Conservation (phyloP, 441 rosid genomes). For the Euphorbia corollata region DNA sequence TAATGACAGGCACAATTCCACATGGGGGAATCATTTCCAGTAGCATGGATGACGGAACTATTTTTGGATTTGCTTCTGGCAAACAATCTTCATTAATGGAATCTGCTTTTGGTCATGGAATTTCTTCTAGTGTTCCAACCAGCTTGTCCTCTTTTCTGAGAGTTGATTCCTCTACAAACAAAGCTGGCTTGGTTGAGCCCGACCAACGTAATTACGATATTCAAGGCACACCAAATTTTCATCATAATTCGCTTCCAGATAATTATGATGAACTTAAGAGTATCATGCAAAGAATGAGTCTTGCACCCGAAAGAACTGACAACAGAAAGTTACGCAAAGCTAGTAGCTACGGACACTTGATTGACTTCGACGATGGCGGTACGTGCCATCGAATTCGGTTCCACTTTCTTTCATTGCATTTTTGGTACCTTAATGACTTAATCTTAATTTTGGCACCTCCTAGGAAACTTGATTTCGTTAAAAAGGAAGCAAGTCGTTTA, state of each 20-base stretch:
- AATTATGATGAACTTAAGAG: conserved; percentile 37
- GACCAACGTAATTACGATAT: conserved; percentile 30
- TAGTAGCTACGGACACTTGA: conserved; percentile 30
- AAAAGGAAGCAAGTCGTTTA: too few species aligned
- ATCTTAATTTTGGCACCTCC: too few species aligned
- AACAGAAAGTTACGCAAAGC: conserved; percentile 28
- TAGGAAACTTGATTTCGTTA: too few species aligned
- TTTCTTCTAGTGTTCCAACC: conserved; percentile 45
- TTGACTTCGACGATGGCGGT: conserved; percentile 40
- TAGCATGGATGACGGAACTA: conserved; percentile 25
- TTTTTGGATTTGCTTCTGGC: conserved; percentile 29
- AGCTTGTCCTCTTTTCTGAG: conserved; percentile 40
- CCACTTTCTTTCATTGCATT: not conserved
- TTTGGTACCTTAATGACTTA: too few species aligned
- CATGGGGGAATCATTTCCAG: conserved; percentile 26
- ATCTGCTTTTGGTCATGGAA: conserved; percentile 35
- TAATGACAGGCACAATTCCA: conserved; percentile 25
- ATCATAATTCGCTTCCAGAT: conserved; percentile 48
- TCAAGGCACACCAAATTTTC: conserved; percentile 28
- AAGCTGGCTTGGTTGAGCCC: conserved; percentile 31
- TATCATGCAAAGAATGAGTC: conserved; percentile 28
- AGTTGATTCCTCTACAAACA: conserved; percentile 32
- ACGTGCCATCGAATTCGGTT: conserved; percentile 16
- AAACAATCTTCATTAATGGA: conserved; percentile 31
- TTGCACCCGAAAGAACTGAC: conserved; percentile 34